Base-by-base conservation (phyloP, 1,139 yeast genomes). In the Sugiyamaella xylanicola region DNA sequence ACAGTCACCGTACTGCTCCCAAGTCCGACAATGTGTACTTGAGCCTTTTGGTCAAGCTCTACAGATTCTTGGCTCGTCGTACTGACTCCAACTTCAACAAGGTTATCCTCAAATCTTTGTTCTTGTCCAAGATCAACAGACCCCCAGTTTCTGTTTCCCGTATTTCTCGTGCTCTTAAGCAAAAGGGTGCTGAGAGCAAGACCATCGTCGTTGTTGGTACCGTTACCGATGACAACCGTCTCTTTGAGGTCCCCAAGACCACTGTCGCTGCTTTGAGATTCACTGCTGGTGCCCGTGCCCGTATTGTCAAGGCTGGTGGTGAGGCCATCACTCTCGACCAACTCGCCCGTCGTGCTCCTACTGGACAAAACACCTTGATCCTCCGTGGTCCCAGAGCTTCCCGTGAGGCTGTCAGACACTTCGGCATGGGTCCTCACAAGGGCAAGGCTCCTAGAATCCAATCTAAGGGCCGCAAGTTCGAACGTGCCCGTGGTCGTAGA, bases 401-500 rank as follows among this genome's bases (percentile, higher is more conserved):
- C 79, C 90, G 99, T 85, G 98, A 93, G 84, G 97, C 99, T 73
- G 98, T 90, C 73, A 90, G 98, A 85, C 99, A 93, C 88, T 95
- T 95, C 77, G 99, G 99, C 80, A 77, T 93, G 81, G 99, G 99
- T 82, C 99, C 99, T 75, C 98, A 95, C 95, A 88, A 89, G 86
- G 82, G 85, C 82, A 95, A 93, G 89, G 99, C 98, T 74, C 99
- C 99, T 82, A 91, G 96, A 85, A 87, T 93, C 79, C 75, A 81
- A 76, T 92, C 98, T 67, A 91, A 84, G 80, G 99, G 99, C 78
- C 93, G 98, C 86, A 95, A 93, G 84, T 93, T 93, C 85, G 99
- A 95, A 86, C 90, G 95, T 81, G 99, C 97, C 74, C 93, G 99
- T 89, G 99, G 99, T 86, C 95, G 89, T 81, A 87, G 99, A 85